These are phyloP conservation scores for Glycine tomentella DNA, from an alignment of 306 rosid genomes.

Conservation along the genomic window DNA sequence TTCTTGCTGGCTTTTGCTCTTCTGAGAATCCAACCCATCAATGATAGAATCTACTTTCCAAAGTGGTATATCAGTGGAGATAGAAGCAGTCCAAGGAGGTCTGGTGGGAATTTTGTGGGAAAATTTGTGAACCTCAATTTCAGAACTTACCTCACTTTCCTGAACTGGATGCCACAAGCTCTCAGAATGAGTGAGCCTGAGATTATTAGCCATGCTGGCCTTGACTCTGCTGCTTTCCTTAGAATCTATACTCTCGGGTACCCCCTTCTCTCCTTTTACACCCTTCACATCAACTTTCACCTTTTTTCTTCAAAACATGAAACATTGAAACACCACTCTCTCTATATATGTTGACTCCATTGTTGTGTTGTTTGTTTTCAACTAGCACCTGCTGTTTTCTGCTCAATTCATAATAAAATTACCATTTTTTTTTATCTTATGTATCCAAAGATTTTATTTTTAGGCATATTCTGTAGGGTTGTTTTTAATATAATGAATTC, in stretches of 20 bases:
- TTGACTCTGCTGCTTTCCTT: slow-evolving; percentile 96
- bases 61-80: slow-evolving; percentile 83
- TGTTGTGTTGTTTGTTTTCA: slow-evolving; percentile 24
- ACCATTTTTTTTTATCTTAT: neutral
- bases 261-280: slow-evolving; percentile 23
- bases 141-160: slow-evolving; percentile 78
- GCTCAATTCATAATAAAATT: neutral
- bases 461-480: neutral
- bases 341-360: neutral
- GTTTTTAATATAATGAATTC: slow-evolving; percentile 2
- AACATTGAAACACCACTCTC: neutral
- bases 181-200: slow-evolving; percentile 80
- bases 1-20: slow-evolving; percentile 90
- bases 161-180: slow-evolving; percentile 98
- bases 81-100: slow-evolving; percentile 73
- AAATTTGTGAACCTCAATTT: slow-evolving; percentile 87
- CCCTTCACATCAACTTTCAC: slow-evolving; percentile 1
- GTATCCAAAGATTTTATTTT: slow-evolving; percentile 9
- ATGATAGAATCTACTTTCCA: slow-evolving; percentile 93
- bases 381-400: neutral
- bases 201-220: slow-evolving; percentile 89
- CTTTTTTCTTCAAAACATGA: slow-evolving; percentile 5
- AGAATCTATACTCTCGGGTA: slow-evolving; percentile 94
- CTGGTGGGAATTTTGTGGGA: slow-evolving; percentile 69
- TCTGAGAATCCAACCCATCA: slow-evolving; percentile 86